phyloP scores from a whole-genome alignment of 1,284 basidiomycete species.

The Mrakiaceae sp. region DNA sequence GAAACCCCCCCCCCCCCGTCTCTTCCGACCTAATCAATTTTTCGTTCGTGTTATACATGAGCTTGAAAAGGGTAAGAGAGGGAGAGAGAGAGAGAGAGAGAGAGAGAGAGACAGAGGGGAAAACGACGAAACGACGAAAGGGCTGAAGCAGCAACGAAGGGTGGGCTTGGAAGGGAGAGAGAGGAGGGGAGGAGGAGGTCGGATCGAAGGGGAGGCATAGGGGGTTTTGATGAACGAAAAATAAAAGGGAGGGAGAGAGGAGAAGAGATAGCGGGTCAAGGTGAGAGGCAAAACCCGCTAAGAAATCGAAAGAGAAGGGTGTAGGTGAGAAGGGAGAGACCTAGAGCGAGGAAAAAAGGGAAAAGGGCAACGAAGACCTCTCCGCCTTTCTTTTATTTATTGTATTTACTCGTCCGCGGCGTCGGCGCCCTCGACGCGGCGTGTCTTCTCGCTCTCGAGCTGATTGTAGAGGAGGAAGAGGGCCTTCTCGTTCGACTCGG shows the following conservation, averaged over 20 bases:
- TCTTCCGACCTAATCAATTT: no score
- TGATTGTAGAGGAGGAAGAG: constrained; percentile 95
- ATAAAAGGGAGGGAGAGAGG: not conserved
- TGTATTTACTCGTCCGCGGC: not conserved
- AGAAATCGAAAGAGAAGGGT: no score
- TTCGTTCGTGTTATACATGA: no score
- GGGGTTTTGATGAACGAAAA: not conserved
- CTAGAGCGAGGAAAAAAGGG: no score
- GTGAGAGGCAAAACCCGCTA: no score
- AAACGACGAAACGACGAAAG: not conserved
- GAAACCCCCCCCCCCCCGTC: no score
- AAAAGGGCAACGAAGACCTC: no score
- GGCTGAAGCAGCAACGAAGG: not conserved
- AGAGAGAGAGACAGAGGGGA: not conserved
- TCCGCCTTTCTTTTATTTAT: not conserved
- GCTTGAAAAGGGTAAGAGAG: no score
- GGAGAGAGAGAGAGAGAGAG: no score
- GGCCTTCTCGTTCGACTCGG: constrained; percentile 92
- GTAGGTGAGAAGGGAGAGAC: no score
- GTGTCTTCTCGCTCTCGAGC: constrained; percentile 88
- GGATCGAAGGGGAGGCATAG: not conserved
- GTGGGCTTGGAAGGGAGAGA: not conserved
- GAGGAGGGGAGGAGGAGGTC: not conserved
- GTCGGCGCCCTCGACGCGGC: constrained; percentile 48
- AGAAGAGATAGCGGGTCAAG: no score